Base-by-base conservation (phyloP, 2,329 filamentous ascomycete species). In the Plenodomus lindquistii region DNA sequence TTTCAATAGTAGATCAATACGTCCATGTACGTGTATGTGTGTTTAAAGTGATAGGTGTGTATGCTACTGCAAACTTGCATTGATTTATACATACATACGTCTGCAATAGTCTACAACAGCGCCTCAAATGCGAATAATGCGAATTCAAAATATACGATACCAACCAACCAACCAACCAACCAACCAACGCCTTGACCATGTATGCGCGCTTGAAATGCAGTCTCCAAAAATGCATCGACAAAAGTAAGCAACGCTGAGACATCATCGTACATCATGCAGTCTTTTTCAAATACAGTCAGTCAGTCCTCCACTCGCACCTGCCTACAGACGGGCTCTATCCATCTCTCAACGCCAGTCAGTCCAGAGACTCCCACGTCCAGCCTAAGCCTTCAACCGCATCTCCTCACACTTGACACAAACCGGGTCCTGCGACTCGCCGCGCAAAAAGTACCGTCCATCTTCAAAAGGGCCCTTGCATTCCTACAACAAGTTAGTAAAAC, bases 331-430 rank as follows among this genome's bases (percentile, higher is more conserved):
- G n/a, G n/a, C n/a, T n/a, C n/a, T n/a, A n/a, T n/a, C n/a, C n/a
- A n/a, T n/a, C n/a, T n/a, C n/a, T n/a, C n/a, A n/a, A n/a, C n/a
- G n/a, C n/a, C n/a, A n/a, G 27, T 31, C 27, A 31, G 15, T 31
- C 8, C 8, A 8, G 8, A 31, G 34, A n/a, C n/a, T 13, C 9
- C 54, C 42, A 24, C 11, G 11, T 24, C 22, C 22, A 24, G 11
- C 15, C 27, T 31, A 84, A 37, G 82, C 81, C 67, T 86, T 86
- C 55, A 87, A 66, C 57, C 84, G 77, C 56, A 78, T 77, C 67
- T 83, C 82, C 66, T 87, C 84, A 60, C 84, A 87, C 52, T 66
- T 71, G 40, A 85, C 81, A 69, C 84, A 87, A 9, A 85, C 81
- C 3, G 84, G 82, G 51, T 83, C 75, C 57, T 83, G 77, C 20